Percentiles rank a stretch among this genome's conserved stretches.
phyloP scores from a whole-genome alignment of 768 basidiomycete species.

The Naematelia aurantialba region DNA sequence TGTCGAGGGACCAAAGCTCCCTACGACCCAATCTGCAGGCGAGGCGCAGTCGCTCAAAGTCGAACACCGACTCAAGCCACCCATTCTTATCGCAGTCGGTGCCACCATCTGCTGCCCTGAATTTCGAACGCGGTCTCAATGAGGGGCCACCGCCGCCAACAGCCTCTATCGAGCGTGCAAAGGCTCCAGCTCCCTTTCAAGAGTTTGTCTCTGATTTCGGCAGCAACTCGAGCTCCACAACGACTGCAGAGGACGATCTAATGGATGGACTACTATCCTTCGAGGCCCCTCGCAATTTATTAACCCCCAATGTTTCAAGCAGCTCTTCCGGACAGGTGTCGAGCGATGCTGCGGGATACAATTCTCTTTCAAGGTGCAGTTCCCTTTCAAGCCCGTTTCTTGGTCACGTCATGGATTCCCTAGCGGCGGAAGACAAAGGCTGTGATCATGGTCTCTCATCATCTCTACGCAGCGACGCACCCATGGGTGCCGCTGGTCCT shows the following conservation, averaged over 20 bases:
- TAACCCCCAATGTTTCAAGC: neutral
- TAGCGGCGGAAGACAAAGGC: neutral
- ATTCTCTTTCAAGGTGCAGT: neutral
- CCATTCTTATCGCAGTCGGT: neutral
- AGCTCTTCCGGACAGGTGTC: neutral
- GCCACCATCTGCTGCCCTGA: neutral
- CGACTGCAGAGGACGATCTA: neutral
- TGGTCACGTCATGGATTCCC: neutral
- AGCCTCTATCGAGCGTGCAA: neutral
- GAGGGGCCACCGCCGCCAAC: neutral
- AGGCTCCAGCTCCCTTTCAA: neutral
- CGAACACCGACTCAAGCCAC: neutral
- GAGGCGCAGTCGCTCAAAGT: conserved; percentile 4
- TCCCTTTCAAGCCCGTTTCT: neutral
- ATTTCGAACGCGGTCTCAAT: neutral
- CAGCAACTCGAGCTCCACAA: neutral
- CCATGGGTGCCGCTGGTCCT: neutral
- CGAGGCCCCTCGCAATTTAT: neutral
- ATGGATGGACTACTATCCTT: neutral
- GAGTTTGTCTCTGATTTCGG: neutral
- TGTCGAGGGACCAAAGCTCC: conserved; percentile 6
- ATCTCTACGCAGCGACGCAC: neutral
- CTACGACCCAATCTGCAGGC: conserved; percentile 17
- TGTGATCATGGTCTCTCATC: neutral
- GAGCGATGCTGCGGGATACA: neutral